Base-by-base conservation (phyloP, 140 eudicot species). In the Bidens hawaiensis region DNA sequence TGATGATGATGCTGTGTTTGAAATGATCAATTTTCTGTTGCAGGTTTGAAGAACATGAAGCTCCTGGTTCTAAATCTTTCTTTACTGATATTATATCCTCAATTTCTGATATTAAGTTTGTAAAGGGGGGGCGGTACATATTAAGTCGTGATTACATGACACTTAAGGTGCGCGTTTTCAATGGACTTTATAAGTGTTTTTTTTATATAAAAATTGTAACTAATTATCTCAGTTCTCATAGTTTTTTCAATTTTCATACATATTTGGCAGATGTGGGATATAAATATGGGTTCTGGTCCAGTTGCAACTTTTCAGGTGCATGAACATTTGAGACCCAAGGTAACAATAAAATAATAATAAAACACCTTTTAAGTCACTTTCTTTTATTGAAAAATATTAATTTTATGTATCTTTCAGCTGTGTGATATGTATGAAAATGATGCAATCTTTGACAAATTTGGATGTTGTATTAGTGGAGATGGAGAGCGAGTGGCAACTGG, bases 121-220 rank as follows among this genome's bases (percentile, higher is more conserved):
- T 95, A 6, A 91, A 76, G 65, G 90, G 83, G 76, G 98, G 98
- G 26, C 80, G 96, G 78, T 76, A 84, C 66, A 75, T 91, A 57
- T 68, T 91, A 14, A 91, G 98, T 48, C 98, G 98, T 67, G 95
- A 91, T 52, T 91, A 91, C 83, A 91, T 91, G 98, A 82, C 91
- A 38, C 96, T 91, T 69, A 91, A 91, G 98, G 98, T 91, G 69
- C 12, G 36, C 13, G 13, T 21, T 53, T 47, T 21, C 22, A 10
- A 51, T 10, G 23, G 54, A 48, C 19, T 9, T 7, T 45, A 15
- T 2, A 59, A 12, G 22, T 62, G 31, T 18, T 27, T 42, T 38
- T n/a, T 50, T 57, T 60, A 9, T 8, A 1, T 28, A 13, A 14
- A 59, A 51, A 34, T 61, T 67, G 13, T 14, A 31, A 26, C 53